Percentiles rank a stretch among this genome's conserved stretches.
Conservation (phyloP, 345 rosid species). For the Hibiscus trionum region DNA sequence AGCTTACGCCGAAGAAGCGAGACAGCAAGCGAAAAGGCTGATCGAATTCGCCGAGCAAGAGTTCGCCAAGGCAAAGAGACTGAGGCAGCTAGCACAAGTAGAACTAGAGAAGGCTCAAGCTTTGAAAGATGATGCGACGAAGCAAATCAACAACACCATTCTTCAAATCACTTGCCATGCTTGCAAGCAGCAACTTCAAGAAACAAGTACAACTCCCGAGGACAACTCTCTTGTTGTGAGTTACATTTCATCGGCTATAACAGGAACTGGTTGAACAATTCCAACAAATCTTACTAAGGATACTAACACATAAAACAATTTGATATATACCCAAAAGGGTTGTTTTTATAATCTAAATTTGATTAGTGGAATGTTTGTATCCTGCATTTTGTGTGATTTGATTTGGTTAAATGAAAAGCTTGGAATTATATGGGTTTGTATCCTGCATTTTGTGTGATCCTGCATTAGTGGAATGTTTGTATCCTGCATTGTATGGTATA, state of each 20-base stretch:
- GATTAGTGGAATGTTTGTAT: background rate
- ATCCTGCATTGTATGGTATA: too few relatives aligned
- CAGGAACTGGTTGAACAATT: constrained; percentile 30
- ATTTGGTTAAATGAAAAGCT: background rate
- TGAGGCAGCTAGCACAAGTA: constrained; percentile 70
- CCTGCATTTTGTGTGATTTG: constrained; percentile 4
- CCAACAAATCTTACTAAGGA: constrained; percentile 8
- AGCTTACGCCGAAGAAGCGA: constrained; percentile 50
- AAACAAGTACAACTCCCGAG: constrained; percentile 23
- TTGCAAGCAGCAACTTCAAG: constrained; percentile 61
- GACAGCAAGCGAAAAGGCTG: constrained; percentile 58
- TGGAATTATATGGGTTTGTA: background rate
- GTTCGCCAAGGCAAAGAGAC: constrained; percentile 64
- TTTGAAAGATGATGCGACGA: constrained; percentile 54
- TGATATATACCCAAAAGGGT: background rate
- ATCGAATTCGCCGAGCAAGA: constrained; percentile 76
- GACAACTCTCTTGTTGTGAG: constrained; percentile 46
- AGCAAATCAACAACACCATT: constrained; percentile 52
- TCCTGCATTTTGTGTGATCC: too few relatives aligned
- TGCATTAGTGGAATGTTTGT: too few relatives aligned
- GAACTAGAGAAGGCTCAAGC: constrained; percentile 64
- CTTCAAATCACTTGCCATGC: constrained; percentile 68
- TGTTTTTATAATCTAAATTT: background rate
- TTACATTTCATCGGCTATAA: constrained; percentile 40
- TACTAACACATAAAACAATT: background rate